phyloP scores from a whole-genome alignment of 176 grass and related monocot genomes.

The Rhynchospora breviuscula region DNA sequence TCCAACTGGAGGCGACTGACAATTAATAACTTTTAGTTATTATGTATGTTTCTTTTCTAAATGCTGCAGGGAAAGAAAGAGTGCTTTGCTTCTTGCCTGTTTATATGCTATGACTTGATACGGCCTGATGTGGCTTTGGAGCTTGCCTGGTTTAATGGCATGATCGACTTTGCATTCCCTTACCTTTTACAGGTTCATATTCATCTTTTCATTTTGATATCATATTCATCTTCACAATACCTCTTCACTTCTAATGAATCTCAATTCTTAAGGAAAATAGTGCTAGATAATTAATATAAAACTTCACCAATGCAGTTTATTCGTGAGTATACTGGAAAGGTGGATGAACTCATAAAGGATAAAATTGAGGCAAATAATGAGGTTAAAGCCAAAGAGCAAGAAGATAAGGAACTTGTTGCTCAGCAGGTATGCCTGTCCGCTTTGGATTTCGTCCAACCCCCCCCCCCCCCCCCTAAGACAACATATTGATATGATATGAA shows the following conservation, averaged over 20 bases:
- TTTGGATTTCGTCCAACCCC: background rate
- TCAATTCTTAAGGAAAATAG: background rate
- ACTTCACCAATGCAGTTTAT: conserved; percentile 48
- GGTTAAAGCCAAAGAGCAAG: conserved; percentile 73
- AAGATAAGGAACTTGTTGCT: conserved; percentile 74
- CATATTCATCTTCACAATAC: background rate
- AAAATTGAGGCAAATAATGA: conserved; percentile 75
- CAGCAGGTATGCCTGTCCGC: conserved; percentile 51
- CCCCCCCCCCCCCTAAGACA: background rate
- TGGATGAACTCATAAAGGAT: conserved; percentile 79
- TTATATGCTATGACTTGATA: conserved; percentile 94
- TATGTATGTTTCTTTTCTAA: conserved; percentile 6
- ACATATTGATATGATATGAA: conserved; percentile 11
- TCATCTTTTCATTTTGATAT: background rate
- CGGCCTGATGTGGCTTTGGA: conserved; percentile 83
- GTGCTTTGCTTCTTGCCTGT: conserved; percentile 92
- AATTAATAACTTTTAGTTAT: conserved; percentile 4
- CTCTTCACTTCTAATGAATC: background rate
- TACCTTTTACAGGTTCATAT: conserved; percentile 75
- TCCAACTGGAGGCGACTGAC: background rate
- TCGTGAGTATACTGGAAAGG: conserved; percentile 83
- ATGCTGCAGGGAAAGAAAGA: conserved; percentile 90
- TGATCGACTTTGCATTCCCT: conserved; percentile 95
- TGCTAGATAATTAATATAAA: background rate
- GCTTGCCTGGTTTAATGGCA: conserved; percentile 95